A percentile compares a stretch with the other conserved stretches of the same genome.
Evolutionary conservation across 768 basidiomycete genomes (phyloP).

Genomic region (Rhodotorula sphaerocarpa): DNA sequence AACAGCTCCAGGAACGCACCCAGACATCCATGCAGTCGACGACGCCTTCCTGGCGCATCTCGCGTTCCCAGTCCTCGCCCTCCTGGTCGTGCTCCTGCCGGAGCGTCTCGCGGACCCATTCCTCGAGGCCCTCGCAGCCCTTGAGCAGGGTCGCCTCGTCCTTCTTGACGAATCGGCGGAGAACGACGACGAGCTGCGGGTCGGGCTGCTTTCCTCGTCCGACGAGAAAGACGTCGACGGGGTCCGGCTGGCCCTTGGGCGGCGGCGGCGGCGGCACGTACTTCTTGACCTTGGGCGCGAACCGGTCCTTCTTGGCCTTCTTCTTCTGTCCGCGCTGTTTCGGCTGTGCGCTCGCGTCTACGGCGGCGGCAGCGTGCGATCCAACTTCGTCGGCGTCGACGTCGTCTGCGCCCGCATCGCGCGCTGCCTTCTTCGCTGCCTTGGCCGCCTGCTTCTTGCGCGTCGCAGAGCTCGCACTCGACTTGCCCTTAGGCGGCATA

Average conservation of each 20-base stretch:
- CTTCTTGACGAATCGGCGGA: conserved; percentile 78
- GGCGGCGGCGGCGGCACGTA: conserved; percentile 73
- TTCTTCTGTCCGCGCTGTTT: conserved; percentile 8
- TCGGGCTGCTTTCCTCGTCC: conserved; percentile 49
- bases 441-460: conserved; percentile 89
- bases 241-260: conserved; percentile 37
- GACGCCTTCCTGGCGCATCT: conserved; percentile 44
- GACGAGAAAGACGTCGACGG: conserved; percentile 32
- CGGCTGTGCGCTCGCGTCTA: too few relatives aligned
- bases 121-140: conserved; percentile 74
- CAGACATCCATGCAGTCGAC: conserved; percentile 76
- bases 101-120: conserved; percentile 50
- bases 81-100: conserved; percentile 48
- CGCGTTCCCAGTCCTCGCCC: conserved; percentile 40
- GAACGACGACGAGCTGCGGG: conserved; percentile 72
- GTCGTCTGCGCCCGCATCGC: not conserved
- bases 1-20: conserved; percentile 48
- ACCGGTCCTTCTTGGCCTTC: conserved; percentile 52
- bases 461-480: conserved; percentile 74
- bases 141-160: conserved; percentile 72
- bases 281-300: conserved; percentile 62
- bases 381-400: conserved; percentile 27
- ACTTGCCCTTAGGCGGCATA: conserved; percentile 48
- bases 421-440: conserved; percentile 40
- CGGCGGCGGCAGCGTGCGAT: too few relatives aligned